A percentile compares a stretch with the other conserved stretches of the same genome.
Conservation (phyloP, 257 asterid genomes). For the Plantago elongata region DNA sequence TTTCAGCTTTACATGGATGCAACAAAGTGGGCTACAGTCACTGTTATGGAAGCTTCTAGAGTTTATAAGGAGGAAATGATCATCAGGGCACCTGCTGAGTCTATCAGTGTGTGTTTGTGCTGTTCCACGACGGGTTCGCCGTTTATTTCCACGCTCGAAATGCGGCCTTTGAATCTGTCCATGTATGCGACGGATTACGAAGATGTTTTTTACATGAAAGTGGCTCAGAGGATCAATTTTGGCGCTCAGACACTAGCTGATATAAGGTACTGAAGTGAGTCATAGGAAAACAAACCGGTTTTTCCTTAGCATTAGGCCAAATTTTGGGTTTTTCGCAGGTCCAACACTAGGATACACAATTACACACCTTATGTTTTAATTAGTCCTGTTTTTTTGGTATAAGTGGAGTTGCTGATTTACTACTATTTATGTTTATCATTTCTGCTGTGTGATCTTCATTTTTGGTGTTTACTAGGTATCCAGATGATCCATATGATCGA, state of each 20-base stretch:
- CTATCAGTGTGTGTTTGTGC: constrained; percentile 74
- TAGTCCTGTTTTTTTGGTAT: background rate
- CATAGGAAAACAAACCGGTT: no score
- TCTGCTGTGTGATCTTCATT: background rate
- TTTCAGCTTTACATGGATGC: constrained; percentile 86
- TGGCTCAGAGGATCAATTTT: constrained; percentile 77
- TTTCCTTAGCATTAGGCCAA: no score
- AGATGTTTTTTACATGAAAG: constrained; percentile 62
- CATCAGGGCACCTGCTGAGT: constrained; percentile 70
- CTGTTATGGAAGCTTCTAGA: constrained; percentile 67
- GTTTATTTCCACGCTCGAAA: constrained; percentile 83
- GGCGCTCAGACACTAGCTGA: constrained; percentile 62
- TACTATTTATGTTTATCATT: background rate
- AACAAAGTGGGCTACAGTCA: constrained; percentile 81
- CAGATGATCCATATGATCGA: constrained; percentile 90
- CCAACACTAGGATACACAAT: no score
- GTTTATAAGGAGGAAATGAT: constrained; percentile 74
- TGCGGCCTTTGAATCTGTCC: constrained; percentile 77
- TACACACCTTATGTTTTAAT: no score
- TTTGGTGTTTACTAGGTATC: constrained; percentile 50
- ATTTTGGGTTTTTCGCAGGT: no score
- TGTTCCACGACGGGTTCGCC: constrained; percentile 92
- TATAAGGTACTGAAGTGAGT: constrained; percentile 41
- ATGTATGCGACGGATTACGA: constrained; percentile 96
- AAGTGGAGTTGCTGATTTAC: background rate